Evolutionary conservation across 345 rosid genomes (phyloP).

Genomic region (Stellera chamaejasme): DNA sequence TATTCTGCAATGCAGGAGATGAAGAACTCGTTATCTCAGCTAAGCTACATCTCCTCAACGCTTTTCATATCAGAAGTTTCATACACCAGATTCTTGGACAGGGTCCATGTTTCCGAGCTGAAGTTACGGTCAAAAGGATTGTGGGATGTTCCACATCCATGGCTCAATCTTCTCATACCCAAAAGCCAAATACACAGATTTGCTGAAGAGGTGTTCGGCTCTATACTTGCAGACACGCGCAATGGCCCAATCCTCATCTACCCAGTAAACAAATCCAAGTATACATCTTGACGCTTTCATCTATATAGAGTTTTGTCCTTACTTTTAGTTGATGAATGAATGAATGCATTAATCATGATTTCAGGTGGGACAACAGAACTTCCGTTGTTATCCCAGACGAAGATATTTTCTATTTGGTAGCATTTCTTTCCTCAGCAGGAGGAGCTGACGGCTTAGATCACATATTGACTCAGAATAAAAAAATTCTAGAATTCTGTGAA

Average conservation of each 20-base stretch:
- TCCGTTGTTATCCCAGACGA: slow-evolving; percentile 81
- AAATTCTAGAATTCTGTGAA: slow-evolving; percentile 58
- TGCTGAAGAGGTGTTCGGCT: slow-evolving; percentile 71
- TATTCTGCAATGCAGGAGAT: slow-evolving; percentile 48
- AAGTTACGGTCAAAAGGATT: slow-evolving; percentile 76
- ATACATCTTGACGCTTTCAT: slow-evolving; percentile 17
- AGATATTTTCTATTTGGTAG: slow-evolving; percentile 87
- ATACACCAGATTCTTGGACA: slow-evolving; percentile 74
- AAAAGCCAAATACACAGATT: slow-evolving; percentile 55
- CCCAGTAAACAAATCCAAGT: slow-evolving; percentile 92
- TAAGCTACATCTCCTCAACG: slow-evolving; percentile 66
- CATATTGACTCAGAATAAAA: slow-evolving; percentile 56
- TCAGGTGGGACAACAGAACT: slow-evolving; percentile 97
- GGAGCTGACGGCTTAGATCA: slow-evolving; percentile 67
- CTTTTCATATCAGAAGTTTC: slow-evolving; percentile 68
- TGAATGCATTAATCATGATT: slow-evolving; percentile 15
- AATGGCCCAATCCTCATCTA: slow-evolving; percentile 90
- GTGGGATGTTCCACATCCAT: slow-evolving; percentile 98
- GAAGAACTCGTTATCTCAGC: slow-evolving; percentile 36
- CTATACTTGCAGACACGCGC: slow-evolving; percentile 72
- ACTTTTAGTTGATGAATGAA: slow-evolving; percentile 12
- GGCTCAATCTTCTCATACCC: slow-evolving; percentile 96
- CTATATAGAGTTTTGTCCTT: slow-evolving; percentile 4
- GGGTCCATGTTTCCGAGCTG: slow-evolving; percentile 84
- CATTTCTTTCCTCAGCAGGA: slow-evolving; percentile 78